These are phyloP conservation scores for Scenedesmus sp. DNA, from an alignment of 163 green algal genomes.

Conservation along the genomic window DNA sequence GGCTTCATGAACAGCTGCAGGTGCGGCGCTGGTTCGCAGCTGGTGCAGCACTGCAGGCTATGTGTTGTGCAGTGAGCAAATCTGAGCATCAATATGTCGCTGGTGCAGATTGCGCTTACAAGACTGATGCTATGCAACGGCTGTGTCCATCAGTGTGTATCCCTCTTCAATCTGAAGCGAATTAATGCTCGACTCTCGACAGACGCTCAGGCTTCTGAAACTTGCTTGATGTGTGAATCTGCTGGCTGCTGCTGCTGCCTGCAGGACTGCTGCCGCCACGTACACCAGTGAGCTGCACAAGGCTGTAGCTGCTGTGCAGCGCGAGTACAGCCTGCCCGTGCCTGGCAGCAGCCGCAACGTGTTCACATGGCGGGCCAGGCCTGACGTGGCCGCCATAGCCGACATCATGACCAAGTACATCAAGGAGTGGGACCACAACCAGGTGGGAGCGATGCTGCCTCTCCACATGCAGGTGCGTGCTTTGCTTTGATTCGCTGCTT, in stretches of 20 bases:
- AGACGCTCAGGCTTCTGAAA: too few species aligned
- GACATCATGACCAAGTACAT: slow-evolving; percentile 52
- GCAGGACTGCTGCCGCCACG: slow-evolving; percentile 27
- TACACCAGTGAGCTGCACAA: slow-evolving; percentile 30
- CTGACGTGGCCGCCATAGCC: slow-evolving; percentile 24
- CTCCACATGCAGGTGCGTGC: neutral
- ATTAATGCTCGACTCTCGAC: too few species aligned
- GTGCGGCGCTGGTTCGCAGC: neutral
- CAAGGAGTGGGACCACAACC: slow-evolving; percentile 46
- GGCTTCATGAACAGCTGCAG: slow-evolving; percentile 47
- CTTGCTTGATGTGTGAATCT: neutral
- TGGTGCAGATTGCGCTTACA: too few species aligned
- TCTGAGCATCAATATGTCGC: too few species aligned
- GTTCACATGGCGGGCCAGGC: slow-evolving; percentile 41
- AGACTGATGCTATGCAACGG: too few species aligned
- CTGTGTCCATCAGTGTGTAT: too few species aligned
- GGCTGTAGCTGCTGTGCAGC: slow-evolving; percentile 38
- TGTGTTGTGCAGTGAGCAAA: neutral
- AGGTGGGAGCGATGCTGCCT: neutral
- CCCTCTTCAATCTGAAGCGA: too few species aligned
- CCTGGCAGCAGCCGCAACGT: slow-evolving; percentile 36
- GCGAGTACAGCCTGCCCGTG: slow-evolving; percentile 39
- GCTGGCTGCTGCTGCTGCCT: neutral
- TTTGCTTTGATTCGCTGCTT: neutral
- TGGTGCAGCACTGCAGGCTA: neutral